Base-by-base conservation (phyloP, 176 grass and related monocot genomes). In the Oryza longistaminata region DNA sequence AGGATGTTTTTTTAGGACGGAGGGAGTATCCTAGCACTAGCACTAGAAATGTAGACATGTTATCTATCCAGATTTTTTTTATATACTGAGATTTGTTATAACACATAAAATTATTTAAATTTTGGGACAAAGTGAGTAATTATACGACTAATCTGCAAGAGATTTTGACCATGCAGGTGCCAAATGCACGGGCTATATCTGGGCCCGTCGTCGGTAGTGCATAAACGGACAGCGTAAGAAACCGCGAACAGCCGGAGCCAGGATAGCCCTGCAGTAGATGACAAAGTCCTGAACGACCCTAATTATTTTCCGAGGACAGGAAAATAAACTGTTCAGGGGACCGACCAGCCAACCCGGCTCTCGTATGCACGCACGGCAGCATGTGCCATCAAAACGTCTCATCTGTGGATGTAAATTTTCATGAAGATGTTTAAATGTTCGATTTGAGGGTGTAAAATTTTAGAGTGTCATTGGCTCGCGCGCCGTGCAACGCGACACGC, bases 261-360 rank as follows among this genome's bases (percentile, higher is more conserved):
- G 52, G 66, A 39, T 80, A 70, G 68, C 84, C 37, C 73, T 76
- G 12, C 64, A 68, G 64, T 40, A 26, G 10, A 42, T 53, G 69
- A 74, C 85, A 81, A 52, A 1, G 43, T 86, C 8, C 21, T 40
- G 40, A 86, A 68, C 40, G 14, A 49, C 68, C 21, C 29, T 21
- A 33, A 22, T 64, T 64, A 72, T 48, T 64, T 34, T 21, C 6
- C 42, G 4, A 16, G 17, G 40, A 49, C 40, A 37, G 2, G 17
- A 25, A 25, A 24, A 53, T 52, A 49, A 83, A 75, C 26, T 16
- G 35, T 6, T 62, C 64, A 24, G 37, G 85, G 79, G 71, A 46
- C 70, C 11, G 15, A 76, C 73, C 73, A 9, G 5, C 43, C n/a
- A 62, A 62, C 58, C 58, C n/a, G 53, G 53, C 19, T 58, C 17